Base-by-base conservation (phyloP, 2,329 filamentous ascomycete genomes). In the Byssochlamys sp. region DNA sequence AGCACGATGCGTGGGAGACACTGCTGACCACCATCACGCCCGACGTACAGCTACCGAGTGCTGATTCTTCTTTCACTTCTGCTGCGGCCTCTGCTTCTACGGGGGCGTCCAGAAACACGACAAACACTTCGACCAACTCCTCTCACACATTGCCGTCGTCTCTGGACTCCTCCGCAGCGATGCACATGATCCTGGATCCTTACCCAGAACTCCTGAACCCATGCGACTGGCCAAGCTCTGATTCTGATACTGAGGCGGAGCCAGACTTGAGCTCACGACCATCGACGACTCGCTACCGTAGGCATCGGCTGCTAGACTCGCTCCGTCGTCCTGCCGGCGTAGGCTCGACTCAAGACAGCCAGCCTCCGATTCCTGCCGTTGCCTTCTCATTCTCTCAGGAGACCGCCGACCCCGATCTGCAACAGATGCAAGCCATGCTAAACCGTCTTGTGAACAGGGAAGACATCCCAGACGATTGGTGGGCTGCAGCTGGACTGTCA, bases 61-160 rank as follows among this genome's bases (percentile, higher is more conserved):
- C 84, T 1, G 84, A 88, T 29, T 91, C 90, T 0, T 96, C 91
- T 0, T 96, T 96, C 69, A 82, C 86, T 0, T 91, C 89, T n/a
- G 67, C 65, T 9, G 66, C 68, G 14, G 67, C 70, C 26, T 65
- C 69, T 26, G 64, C 66, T 7, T 65, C 64, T n/a, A 60, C 66
- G 2, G 66, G 69, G 52, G 59, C 62, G 1, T 63, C 67, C 11
- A 66, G 65, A 24, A 66, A 61, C 51, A 59, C 59, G 4, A 60
- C 66, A 12, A 75, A 74, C 1, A 77, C 73, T 25, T 63, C 68
- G 12, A 61, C 67, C 2, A 75, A 75, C 3, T 76, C 77, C 63
- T 73, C 81, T 74, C 59, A 80, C 68, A 64, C 78, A 69, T 35
- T 66, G 19, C 61, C 65, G 11, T 65, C 66, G 14, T 66, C 66